phyloP scores from a whole-genome alignment of 768 basidiomycete genomes.

The Cyclocybe aegerita region DNA sequence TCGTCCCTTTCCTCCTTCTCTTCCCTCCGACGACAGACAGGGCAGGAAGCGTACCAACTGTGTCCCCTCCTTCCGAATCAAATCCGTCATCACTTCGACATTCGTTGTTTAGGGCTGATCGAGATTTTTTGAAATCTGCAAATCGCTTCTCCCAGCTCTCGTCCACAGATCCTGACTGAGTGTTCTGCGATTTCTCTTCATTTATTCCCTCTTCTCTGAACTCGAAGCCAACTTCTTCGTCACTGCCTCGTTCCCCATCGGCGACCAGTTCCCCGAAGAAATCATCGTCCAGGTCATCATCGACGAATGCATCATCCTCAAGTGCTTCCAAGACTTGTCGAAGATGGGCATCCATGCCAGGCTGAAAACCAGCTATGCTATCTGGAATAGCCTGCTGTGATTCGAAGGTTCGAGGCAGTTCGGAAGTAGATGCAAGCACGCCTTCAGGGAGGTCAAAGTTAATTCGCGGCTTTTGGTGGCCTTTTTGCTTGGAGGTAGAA shows the following conservation, averaged over 20 bases:
- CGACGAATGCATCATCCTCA: constrained; percentile 94
- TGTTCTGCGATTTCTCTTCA: constrained; percentile 18
- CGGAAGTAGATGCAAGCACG: constrained; percentile 66
- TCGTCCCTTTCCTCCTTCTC: constrained; percentile 68
- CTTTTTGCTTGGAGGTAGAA: constrained; percentile 33
- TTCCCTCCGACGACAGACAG: constrained; percentile 82
- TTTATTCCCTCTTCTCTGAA: constrained; percentile 56
- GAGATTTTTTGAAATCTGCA: constrained; percentile 72
- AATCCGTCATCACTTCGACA: constrained; percentile 50
- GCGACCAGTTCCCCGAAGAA: constrained; percentile 74
- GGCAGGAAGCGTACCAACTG: constrained; percentile 67
- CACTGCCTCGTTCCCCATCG: constrained; percentile 64
- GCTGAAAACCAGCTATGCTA: constrained; percentile 86
- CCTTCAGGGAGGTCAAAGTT: constrained; percentile 67
- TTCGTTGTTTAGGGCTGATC: constrained; percentile 39
- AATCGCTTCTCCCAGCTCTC: constrained; percentile 79
- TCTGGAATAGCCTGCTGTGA: constrained; percentile 76
- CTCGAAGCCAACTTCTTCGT: constrained; percentile 64
- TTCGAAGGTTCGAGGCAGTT: constrained; percentile 76
- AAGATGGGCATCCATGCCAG: constrained; percentile 95
- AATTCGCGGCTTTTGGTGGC: constrained; percentile 31
- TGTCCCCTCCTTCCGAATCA: constrained; percentile 76
- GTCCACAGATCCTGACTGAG: constrained; percentile 34
- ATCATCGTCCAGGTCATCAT: constrained; percentile 69
- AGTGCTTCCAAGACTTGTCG: constrained; percentile 91